A percentile compares a stretch with the other conserved stretches of the same genome.
Conservation (phyloP, 352 stramenopile species). For the Pythium insidiosum region DNA sequence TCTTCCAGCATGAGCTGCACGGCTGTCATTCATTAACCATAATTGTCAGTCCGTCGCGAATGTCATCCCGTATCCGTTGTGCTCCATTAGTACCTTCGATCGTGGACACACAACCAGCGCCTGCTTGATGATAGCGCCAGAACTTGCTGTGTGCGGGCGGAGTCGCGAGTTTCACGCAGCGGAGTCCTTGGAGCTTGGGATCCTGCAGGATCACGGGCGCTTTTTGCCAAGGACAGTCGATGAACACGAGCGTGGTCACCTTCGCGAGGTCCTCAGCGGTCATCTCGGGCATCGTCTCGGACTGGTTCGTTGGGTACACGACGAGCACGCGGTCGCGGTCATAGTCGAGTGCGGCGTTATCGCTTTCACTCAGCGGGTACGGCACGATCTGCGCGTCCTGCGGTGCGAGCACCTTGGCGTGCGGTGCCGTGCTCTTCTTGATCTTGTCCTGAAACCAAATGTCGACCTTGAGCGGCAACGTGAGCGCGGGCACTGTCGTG, state of each 20-base stretch:
- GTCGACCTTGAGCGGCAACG: conserved; percentile 67
- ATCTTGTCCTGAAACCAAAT: conserved; percentile 87
- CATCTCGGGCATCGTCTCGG: conserved; percentile 56
- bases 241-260: conserved; percentile 74
- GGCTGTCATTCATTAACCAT: conserved; percentile 18
- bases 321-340: conserved; percentile 55
- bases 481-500: conserved; percentile 40
- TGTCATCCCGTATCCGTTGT: neutral
- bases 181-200: conserved; percentile 36
- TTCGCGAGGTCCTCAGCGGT: conserved; percentile 40
- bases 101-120: conserved; percentile 79
- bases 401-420: conserved; percentile 72
- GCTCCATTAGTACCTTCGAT: conserved; percentile 64
- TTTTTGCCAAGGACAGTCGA: conserved; percentile 85
- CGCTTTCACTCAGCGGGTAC: conserved; percentile 27
- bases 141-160: conserved; percentile 80
- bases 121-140: conserved; percentile 83
- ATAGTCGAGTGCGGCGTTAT: conserved; percentile 26
- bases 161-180: conserved; percentile 71
- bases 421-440: conserved; percentile 85
- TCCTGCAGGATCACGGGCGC: conserved; percentile 65
- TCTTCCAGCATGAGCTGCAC: conserved; percentile 82
- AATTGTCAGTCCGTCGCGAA: neutral
- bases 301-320: conserved; percentile 73
- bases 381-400: conserved; percentile 66